Conservation (phyloP, 352 stramenopile genomes). For the Phytophthora niederhauseri region DNA sequence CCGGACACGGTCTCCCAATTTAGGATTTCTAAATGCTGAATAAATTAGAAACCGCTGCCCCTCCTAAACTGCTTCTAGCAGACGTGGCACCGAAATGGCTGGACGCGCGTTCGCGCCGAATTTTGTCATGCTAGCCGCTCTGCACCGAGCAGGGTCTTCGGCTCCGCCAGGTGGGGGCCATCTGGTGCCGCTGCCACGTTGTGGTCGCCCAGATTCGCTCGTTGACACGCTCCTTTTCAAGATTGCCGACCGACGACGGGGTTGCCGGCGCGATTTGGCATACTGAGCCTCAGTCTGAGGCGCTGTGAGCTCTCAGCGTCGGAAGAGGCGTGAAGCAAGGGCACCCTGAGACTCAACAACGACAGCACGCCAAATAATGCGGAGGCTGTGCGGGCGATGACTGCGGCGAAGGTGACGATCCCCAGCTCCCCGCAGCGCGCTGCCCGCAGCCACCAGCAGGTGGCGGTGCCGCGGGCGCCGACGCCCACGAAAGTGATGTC, state of each 20-base stretch:
- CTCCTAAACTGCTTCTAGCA: slow-evolving; percentile 7
- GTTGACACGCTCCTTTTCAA: slow-evolving; percentile 21
- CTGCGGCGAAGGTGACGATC: slow-evolving; percentile 1
- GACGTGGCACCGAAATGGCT: slow-evolving; percentile 23
- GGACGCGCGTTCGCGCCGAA: slow-evolving; percentile 19
- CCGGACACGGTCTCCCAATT: no score
- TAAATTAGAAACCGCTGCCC: slow-evolving; percentile 11
- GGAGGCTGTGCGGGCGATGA: slow-evolving; percentile 18
- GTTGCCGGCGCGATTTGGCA: slow-evolving; percentile 23
- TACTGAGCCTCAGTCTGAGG: no score
- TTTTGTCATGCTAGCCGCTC: slow-evolving; percentile 19
- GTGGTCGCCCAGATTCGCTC: slow-evolving; percentile 21
- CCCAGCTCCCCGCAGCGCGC: neutral
- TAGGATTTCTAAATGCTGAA: no score
- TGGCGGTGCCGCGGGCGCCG: neutral
- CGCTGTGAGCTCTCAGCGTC: slow-evolving; percentile 3
- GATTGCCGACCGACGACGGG: slow-evolving; percentile 25
- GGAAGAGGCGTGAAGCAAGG: slow-evolving; percentile 27
- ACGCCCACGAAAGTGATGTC: neutral
- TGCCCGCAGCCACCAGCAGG: neutral
- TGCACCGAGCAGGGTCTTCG: slow-evolving; percentile 6
- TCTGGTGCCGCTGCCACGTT: slow-evolving; percentile 22
- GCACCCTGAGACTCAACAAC: slow-evolving; percentile 28
- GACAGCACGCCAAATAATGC: slow-evolving; percentile 21
- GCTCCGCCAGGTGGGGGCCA: slow-evolving; percentile 1